A percentile compares a stretch with the other conserved stretches of the same genome.
phyloP scores from a whole-genome alignment of 495 filamentous ascomycete species.

The Penicillium canariense region DNA sequence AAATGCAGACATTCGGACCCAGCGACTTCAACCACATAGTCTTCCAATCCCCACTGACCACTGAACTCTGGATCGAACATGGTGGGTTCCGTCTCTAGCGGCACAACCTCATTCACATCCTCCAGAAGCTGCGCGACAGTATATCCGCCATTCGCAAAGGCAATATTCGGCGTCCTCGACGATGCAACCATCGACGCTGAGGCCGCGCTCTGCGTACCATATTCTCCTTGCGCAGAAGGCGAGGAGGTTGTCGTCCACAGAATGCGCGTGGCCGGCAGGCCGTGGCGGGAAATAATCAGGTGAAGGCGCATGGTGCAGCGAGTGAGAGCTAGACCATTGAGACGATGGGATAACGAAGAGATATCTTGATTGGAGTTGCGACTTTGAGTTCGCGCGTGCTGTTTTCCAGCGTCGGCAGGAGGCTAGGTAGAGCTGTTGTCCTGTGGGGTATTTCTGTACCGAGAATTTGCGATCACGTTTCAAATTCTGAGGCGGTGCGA shows the following conservation, averaged over 20 bases:
- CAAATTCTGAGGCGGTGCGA: background rate
- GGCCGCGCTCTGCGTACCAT: slow-evolving; percentile 21
- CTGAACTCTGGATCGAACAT: slow-evolving; percentile 38
- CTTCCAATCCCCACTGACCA: slow-evolving; percentile 81
- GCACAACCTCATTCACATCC: slow-evolving; percentile 77
- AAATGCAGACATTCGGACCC: slow-evolving; percentile 93
- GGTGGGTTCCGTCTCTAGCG: slow-evolving; percentile 66
- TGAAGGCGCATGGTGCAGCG: slow-evolving; percentile 69
- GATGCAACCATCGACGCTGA: slow-evolving; percentile 37
- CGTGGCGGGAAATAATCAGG: slow-evolving; percentile 76
- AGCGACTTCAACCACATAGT: slow-evolving; percentile 82
- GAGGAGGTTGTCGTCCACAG: slow-evolving; percentile 62
- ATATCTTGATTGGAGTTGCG: background rate
- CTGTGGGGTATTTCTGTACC: background rate
- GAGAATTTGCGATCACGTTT: background rate
- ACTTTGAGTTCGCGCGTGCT: background rate
- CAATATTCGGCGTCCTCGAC: slow-evolving; percentile 39
- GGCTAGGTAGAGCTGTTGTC: background rate
- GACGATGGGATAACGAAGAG: background rate
- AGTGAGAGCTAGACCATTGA: slow-evolving; percentile 19
- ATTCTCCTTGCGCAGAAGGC: slow-evolving; percentile 30
- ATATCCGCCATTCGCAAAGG: slow-evolving; percentile 52
- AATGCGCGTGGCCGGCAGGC: slow-evolving; percentile 69
- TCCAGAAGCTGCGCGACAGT: slow-evolving; percentile 82
- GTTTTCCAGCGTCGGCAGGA: background rate